Percentiles rank a stretch among this genome's conserved stretches.
phyloP scores from a whole-genome alignment of 108 stramenopile species.

The Cyclotella atomus region DNA sequence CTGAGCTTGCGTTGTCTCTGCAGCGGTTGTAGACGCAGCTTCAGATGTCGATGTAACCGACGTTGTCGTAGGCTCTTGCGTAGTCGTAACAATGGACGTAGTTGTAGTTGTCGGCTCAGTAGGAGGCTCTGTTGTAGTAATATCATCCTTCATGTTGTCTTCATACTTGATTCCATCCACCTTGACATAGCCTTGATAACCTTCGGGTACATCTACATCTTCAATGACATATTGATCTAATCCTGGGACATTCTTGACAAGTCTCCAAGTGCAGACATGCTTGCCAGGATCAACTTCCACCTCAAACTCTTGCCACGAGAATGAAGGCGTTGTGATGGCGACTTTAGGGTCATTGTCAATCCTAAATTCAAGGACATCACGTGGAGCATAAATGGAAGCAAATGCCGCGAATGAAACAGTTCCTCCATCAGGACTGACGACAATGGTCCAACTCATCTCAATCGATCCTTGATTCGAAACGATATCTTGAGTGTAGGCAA shows the following conservation, averaged over 20 bases:
- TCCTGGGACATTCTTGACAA: slow-evolving; percentile 44
- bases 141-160: slow-evolving; percentile 10
- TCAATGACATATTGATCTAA: slow-evolving; percentile 21
- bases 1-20: neutral
- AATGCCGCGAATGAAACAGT: slow-evolving; percentile 28
- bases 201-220: slow-evolving; percentile 28
- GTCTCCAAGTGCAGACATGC: slow-evolving; percentile 32
- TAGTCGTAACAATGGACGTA: slow-evolving; percentile 7
- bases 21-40: neutral
- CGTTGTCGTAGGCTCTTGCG: slow-evolving; percentile 14
- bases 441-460: slow-evolving; percentile 28
- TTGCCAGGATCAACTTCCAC: slow-evolving; percentile 29
- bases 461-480: neutral
- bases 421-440: slow-evolving; percentile 27
- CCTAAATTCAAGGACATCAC: slow-evolving; percentile 33
- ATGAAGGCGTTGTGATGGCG: slow-evolving; percentile 17
- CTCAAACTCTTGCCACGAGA: slow-evolving; percentile 23
- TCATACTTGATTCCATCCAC: slow-evolving; percentile 37
- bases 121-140: neutral
- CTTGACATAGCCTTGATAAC: slow-evolving; percentile 41
- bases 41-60: neutral
- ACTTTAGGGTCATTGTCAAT: slow-evolving; percentile 37
- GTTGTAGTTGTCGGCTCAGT: slow-evolving; percentile 6
- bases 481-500: slow-evolving; percentile 31
- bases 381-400: slow-evolving; percentile 39